Evolutionary conservation across 306 rosid genomes (phyloP).

Genomic region (barrel medic (Medicago truncatula)): DNA sequence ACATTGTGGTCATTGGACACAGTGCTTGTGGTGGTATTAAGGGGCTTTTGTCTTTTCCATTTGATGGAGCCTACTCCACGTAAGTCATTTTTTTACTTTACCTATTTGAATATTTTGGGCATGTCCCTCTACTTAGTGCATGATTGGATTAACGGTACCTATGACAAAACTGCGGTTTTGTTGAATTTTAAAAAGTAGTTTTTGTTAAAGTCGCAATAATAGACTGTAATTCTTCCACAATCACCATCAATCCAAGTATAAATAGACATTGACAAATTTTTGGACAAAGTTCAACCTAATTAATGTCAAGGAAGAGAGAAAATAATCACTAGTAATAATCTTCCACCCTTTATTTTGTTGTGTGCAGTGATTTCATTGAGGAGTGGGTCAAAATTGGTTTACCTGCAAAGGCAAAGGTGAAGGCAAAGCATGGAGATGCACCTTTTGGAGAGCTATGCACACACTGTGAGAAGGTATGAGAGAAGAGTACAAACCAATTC

Average conservation of each 20-base stretch:
- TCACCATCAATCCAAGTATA: no score
- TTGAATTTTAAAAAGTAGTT: no score
- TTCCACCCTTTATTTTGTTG: conserved; percentile 5
- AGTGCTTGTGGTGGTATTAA: conserved; percentile 97
- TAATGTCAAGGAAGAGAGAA: not conserved
- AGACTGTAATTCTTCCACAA: no score
- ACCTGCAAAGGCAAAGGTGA: conserved; percentile 85
- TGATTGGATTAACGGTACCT: no score
- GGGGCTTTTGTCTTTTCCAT: conserved; percentile 77
- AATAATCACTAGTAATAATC: conserved; percentile 1
- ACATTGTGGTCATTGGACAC: conserved; percentile 77
- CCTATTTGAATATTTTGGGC: no score
- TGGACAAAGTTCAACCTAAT: no score
- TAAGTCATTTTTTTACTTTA: conserved; percentile 38
- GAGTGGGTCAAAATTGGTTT: conserved; percentile 82
- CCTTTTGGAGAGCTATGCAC: conserved; percentile 61
- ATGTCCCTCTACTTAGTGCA: no score
- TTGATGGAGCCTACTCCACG: conserved; percentile 73
- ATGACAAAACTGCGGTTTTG: no score
- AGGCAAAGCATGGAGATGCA: conserved; percentile 45
- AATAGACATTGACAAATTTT: no score
- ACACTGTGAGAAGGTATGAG: conserved; percentile 81
- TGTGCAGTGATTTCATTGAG: conserved; percentile 82
- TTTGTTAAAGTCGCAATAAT: no score
- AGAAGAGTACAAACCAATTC: not conserved